Evolutionary conservation across 2,329 filamentous ascomycete genomes (phyloP).

Genomic region (Cytospora mali): DNA sequence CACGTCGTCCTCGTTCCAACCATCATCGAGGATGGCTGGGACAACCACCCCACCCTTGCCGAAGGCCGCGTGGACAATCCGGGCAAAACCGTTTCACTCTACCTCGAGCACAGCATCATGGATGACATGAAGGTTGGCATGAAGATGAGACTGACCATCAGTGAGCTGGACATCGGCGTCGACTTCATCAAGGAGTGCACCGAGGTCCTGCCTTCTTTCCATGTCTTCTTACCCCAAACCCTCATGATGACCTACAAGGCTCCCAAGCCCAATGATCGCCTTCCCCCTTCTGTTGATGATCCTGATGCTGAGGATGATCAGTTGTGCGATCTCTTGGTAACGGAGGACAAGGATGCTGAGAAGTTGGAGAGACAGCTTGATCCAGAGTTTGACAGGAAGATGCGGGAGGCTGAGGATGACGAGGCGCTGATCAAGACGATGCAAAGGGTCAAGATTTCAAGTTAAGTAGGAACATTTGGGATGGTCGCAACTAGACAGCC

Average conservation of each 20-base stretch:
- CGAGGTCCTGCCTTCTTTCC: constrained; percentile 62
- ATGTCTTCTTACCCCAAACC: constrained; percentile 67
- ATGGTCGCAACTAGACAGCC: not conserved
- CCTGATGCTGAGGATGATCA: constrained; percentile 37
- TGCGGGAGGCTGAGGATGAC: constrained; percentile 7
- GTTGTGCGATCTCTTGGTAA: constrained; percentile 13
- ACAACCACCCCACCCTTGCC: constrained; percentile 41
- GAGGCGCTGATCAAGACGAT: constrained; percentile 20
- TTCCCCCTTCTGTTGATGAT: constrained; percentile 48
- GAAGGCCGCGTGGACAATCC: constrained; percentile 34
- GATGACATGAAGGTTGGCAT: constrained; percentile 60
- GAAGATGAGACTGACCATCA: constrained; percentile 58
- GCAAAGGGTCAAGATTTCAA: constrained; percentile 22
- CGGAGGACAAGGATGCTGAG: constrained; percentile 30
- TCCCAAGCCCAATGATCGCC: constrained; percentile 50
- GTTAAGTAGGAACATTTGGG: constrained; percentile 10
- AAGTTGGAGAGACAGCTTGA: constrained; percentile 23
- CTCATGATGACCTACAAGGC: constrained; percentile 69
- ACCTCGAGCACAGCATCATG: constrained; percentile 62
- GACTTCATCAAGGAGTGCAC: constrained; percentile 64
- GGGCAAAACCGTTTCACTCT: constrained; percentile 49
- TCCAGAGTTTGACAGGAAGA: constrained; percentile 20
- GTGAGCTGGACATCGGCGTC: constrained; percentile 53
- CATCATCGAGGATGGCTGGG: constrained; percentile 53
- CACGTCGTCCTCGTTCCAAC: constrained; percentile 47